Base-by-base conservation (phyloP, 2,329 filamentous ascomycete genomes). In the Aspergillus hiratsukae region DNA sequence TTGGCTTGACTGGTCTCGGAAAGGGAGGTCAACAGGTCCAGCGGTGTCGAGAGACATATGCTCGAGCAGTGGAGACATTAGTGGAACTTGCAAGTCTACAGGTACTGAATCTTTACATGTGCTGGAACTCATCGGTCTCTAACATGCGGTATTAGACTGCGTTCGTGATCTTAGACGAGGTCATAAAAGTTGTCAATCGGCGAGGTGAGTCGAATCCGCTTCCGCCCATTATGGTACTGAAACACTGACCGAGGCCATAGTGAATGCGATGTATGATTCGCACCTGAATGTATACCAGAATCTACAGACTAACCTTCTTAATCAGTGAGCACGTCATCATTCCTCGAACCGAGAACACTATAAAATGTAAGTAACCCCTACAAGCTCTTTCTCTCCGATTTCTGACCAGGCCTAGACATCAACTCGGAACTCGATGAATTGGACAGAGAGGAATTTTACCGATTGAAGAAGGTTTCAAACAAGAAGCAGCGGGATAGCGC, bases 21-120 rank as follows among this genome's bases (percentile, higher is more conserved):
- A 97, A 97, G 76, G 94, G 94, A 73, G 94, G 94, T 49, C 94
- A 97, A 76, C 94, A 99, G 75, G 92, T 99, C 28, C 91, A 97
- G 77, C 84, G 88, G 68, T 97, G 91, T 74, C 83, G 94, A 65
- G 94, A 99, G 79, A 97, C 94, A 31, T 99, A 99, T 77, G 90
- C 91, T 17, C 83, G 94, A 59, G 94, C 94, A 21, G 94, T 99
- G 37, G 94, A 99, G 78, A 96, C 94, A 14, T 78, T 99, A 61
- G 93, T 97, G 1, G 93, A 97, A 77, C 81, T 97, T 62, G 93
- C 93, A 19, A 96, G 91, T 79, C 80, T 97, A 67, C 93, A 97
- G 76, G 83, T 84, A 73, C 51, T 73, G 46, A 46, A 28, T 21
- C 17, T 27, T 31, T 48, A 8, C 11, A 46, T 41, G 29, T n/a